Percentiles rank a stretch among this genome's conserved stretches.
These are phyloP conservation scores for Salix udensis DNA, from an alignment of 345 rosid species.

Conservation along the genomic window DNA sequence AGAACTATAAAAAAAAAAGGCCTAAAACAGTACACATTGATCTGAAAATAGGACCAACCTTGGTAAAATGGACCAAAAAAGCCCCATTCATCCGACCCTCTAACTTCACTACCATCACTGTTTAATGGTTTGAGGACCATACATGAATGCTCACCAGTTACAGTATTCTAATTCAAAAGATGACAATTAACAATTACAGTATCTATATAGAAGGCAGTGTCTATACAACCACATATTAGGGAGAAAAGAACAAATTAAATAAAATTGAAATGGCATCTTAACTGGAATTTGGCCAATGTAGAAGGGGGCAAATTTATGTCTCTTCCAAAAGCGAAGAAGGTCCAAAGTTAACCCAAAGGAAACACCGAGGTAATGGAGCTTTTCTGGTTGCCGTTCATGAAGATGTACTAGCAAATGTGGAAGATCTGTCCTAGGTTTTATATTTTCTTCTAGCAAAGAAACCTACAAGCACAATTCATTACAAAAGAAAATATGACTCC, in stretches of 20 bases:
- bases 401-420: constrained; percentile 83
- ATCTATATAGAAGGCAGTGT: neutral
- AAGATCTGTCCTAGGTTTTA: constrained; percentile 74
- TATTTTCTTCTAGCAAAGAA: constrained; percentile 79
- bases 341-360: constrained; percentile 97
- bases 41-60: constrained; percentile 42
- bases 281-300: constrained; percentile 85
- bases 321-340: constrained; percentile 93
- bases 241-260: neutral
- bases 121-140: constrained; percentile 81
- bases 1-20: constrained; percentile 4
- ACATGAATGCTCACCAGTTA: constrained; percentile 91
- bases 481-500: neutral
- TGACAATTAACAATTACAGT: neutral
- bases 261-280: constrained; percentile 34
- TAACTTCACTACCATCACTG: constrained; percentile 57
- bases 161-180: constrained; percentile 50
- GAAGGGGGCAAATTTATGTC: constrained; percentile 84
- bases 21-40: neutral
- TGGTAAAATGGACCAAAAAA: constrained; percentile 84
- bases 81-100: constrained; percentile 70
- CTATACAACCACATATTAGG: neutral
- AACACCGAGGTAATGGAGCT: constrained; percentile 85
- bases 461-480: constrained; percentile 45
- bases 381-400: constrained; percentile 72